Percentiles rank a stretch among this genome's conserved stretches.
phyloP scores from a whole-genome alignment of 2,329 filamentous ascomycete species.

The Fusarium sp. region DNA sequence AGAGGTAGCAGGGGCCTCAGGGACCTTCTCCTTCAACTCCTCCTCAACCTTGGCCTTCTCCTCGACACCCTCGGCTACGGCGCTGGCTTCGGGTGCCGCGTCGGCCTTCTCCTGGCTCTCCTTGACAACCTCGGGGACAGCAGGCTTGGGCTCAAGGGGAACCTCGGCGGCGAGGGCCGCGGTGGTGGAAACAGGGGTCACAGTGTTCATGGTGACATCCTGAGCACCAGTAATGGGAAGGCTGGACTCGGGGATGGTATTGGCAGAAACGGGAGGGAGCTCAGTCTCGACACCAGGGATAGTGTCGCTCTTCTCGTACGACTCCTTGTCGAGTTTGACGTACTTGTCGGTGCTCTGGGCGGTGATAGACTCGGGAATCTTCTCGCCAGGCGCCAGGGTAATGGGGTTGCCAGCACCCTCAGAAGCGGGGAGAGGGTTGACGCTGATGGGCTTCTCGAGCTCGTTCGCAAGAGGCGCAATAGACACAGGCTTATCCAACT shows the following conservation, averaged over 20 bases:
- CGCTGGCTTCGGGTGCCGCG: constrained; percentile 75
- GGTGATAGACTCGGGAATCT: constrained; percentile 78
- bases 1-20: constrained; percentile 68
- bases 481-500: constrained; percentile 65
- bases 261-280: constrained; percentile 68
- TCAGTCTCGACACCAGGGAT: constrained; percentile 64
- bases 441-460: constrained; percentile 64
- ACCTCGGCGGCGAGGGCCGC: constrained; percentile 75
- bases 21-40: constrained; percentile 76
- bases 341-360: constrained; percentile 77
- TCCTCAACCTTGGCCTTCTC: constrained; percentile 80
- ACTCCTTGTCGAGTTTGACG: constrained; percentile 83
- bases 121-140: constrained; percentile 67
- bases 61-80: constrained; percentile 71
- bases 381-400: constrained; percentile 81
- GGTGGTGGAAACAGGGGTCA: constrained; percentile 71
- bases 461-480: constrained; percentile 68
- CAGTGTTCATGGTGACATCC: constrained; percentile 65
- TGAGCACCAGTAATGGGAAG: constrained; percentile 69
- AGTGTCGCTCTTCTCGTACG: constrained; percentile 85
- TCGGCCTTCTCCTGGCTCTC: constrained; percentile 78
- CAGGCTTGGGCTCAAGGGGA: constrained; percentile 67
- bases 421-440: constrained; percentile 73
- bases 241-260: constrained; percentile 85
- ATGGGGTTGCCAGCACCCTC: constrained; percentile 82